Conservation (phyloP, 2,329 filamentous ascomycete genomes). For the Epichloe glyceriae region DNA sequence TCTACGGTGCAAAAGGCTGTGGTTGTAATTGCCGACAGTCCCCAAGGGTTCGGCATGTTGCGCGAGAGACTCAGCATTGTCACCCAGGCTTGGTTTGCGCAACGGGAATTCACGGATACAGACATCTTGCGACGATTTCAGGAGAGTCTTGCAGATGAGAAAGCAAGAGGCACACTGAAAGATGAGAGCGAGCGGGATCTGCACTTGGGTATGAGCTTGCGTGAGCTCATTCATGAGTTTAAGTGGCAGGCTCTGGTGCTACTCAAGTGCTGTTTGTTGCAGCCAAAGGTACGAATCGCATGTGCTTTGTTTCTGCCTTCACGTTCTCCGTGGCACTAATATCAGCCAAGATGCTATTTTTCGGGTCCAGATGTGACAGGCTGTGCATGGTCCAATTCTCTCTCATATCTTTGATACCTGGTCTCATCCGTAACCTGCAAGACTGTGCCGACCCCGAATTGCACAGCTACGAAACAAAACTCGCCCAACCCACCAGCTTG, state of each 20-base stretch:
- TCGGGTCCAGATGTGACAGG: constrained; percentile 88
- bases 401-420: constrained; percentile 86
- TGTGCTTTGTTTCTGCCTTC: background rate
- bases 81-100: constrained; percentile 91
- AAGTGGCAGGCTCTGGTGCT: constrained; percentile 88
- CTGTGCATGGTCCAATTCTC: constrained; percentile 99
- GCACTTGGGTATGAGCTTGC: constrained; percentile 75
- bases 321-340: constrained; percentile 1
- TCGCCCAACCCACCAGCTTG: constrained; percentile 68
- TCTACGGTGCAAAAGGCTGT: constrained; percentile 97
- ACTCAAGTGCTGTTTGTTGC: constrained; percentile 83
- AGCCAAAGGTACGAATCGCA: constrained; percentile 64
- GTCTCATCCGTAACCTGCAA: constrained; percentile 78
- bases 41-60: constrained; percentile 80
- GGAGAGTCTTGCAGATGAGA: constrained; percentile 66
- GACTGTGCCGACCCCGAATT: constrained; percentile 93
- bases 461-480: constrained; percentile 64
- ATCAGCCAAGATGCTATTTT: constrained; percentile 75
- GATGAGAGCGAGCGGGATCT: constrained; percentile 69
- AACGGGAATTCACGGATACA: constrained; percentile 80
- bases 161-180: constrained; percentile 39
- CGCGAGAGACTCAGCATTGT: constrained; percentile 83
- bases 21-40: constrained; percentile 84
- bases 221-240: constrained; percentile 88
- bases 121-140: constrained; percentile 87